Evolutionary conservation across 176 grass and related monocot genomes (phyloP).

Genomic region (Oryza brachyantha): DNA sequence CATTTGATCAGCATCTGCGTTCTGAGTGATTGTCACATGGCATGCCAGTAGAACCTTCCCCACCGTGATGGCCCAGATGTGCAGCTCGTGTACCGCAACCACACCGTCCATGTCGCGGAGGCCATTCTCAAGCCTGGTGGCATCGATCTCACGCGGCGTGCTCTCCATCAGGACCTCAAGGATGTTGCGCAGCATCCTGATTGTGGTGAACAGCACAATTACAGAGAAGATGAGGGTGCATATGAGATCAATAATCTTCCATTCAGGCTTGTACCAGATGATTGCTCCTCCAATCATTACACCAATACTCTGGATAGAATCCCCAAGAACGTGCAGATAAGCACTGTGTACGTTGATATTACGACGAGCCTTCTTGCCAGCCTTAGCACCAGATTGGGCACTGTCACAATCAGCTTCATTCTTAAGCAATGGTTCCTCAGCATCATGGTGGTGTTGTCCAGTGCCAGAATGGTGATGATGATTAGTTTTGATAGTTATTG

Average conservation of each 20-base stretch:
- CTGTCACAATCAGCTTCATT: slow-evolving; percentile 27
- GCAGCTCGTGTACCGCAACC: slow-evolving; percentile 81
- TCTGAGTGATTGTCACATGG: slow-evolving; percentile 71
- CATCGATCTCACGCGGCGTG: slow-evolving; percentile 86
- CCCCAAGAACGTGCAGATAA: slow-evolving; percentile 85
- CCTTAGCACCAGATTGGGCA: slow-evolving; percentile 28
- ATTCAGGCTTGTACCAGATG: slow-evolving; percentile 99
- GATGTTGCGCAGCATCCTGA: slow-evolving; percentile 87
- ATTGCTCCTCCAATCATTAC: slow-evolving; percentile 95
- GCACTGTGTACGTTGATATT: slow-evolving; percentile 99
- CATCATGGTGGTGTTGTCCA: slow-evolving; percentile 46
- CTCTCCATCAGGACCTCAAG: slow-evolving; percentile 97
- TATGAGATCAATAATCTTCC: slow-evolving; percentile 99
- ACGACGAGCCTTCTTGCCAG: slow-evolving; percentile 54
- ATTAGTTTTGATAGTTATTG: slow-evolving; percentile 51
- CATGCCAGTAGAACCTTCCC: slow-evolving; percentile 93
- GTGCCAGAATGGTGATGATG: slow-evolving; percentile 43
- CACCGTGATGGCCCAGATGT: slow-evolving; percentile 98
- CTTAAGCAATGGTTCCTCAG: slow-evolving; percentile 59
- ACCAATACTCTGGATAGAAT: slow-evolving; percentile 89
- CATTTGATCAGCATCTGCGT: slow-evolving; percentile 71
- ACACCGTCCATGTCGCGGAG: slow-evolving; percentile 75
- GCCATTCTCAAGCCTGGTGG: slow-evolving; percentile 72
- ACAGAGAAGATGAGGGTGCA: slow-evolving; percentile 97
- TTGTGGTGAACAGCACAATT: slow-evolving; percentile 75